Evolutionary conservation across 495 filamentous ascomycete species (phyloP).

Genomic region (Neurospora cerealis): DNA sequence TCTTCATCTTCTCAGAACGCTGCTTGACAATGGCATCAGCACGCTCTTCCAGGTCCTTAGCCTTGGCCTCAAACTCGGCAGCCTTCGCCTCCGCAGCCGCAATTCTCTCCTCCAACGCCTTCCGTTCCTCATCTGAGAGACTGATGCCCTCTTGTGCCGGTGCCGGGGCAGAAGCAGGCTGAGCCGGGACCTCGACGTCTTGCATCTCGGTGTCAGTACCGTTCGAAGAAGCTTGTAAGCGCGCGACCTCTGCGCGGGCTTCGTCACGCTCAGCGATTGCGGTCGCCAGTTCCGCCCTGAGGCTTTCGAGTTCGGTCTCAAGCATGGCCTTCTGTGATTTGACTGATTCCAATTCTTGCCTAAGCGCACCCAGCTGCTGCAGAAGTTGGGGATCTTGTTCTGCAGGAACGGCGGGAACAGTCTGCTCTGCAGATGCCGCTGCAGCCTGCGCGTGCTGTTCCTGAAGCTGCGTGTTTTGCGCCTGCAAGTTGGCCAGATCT

Average conservation of each 20-base stretch:
- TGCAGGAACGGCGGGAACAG: constrained; percentile 3
- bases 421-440: constrained; percentile 2
- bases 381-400: constrained; percentile 48
- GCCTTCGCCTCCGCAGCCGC: constrained; percentile 35
- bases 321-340: constrained; percentile 25
- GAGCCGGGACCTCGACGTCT: constrained; percentile 18
- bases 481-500: constrained; percentile 25
- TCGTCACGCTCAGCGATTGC: constrained; percentile 34
- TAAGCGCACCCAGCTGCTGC: constrained; percentile 48
- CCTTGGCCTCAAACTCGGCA: constrained; percentile 46
- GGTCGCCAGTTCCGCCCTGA: constrained; percentile 32
- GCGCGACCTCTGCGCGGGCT: constrained; percentile 37
- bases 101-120: constrained; percentile 40
- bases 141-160: constrained; percentile 4
- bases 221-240: constrained; percentile 19
- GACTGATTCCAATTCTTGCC: constrained; percentile 33
- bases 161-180: constrained; percentile 12
- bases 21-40: constrained; percentile 47
- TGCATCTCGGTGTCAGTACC: constrained; percentile 25
- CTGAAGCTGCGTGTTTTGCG: constrained; percentile 23
- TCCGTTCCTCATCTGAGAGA: constrained; percentile 41
- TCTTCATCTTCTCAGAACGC: constrained; percentile 64
- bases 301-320: constrained; percentile 37
- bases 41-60: constrained; percentile 42
- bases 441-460: constrained; percentile 14